Evolutionary conservation across 2,329 filamentous ascomycete species (phyloP).

Genomic region (Daldinia eschscholtzii): DNA sequence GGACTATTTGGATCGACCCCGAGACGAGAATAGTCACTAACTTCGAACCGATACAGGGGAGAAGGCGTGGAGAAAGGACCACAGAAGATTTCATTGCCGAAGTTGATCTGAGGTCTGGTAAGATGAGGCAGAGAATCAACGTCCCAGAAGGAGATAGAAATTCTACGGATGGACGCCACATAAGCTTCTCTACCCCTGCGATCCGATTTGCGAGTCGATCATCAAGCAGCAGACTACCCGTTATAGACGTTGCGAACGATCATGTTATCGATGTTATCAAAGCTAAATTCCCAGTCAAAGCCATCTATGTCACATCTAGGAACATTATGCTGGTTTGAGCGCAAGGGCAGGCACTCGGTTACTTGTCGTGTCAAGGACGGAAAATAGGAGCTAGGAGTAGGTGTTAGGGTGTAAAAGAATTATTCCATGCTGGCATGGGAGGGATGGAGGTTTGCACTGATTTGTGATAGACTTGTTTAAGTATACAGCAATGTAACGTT

Average conservation of each 20-base stretch:
- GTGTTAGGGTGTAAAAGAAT: constrained; percentile 14
- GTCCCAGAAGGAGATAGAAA: constrained; percentile 44
- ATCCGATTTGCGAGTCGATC: constrained; percentile 47
- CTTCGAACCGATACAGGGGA: constrained; percentile 36
- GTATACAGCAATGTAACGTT: constrained; percentile 23
- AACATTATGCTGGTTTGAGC: constrained; percentile 47
- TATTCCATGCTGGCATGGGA: constrained; percentile 22
- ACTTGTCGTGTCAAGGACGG: neutral
- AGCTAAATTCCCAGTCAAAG: constrained; percentile 42
- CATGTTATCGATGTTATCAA: constrained; percentile 43
- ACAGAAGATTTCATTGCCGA: constrained; percentile 48
- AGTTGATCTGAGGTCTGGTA: constrained; percentile 47
- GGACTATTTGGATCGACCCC: constrained; percentile 46
- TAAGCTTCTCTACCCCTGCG: constrained; percentile 46
- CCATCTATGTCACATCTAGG: constrained; percentile 46
- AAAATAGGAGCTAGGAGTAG: neutral
- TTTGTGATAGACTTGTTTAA: constrained; percentile 14
- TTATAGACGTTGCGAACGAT: constrained; percentile 44
- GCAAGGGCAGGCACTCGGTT: neutral
- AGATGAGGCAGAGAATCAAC: constrained; percentile 48
- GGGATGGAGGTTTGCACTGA: constrained; percentile 1
- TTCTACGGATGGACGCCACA: constrained; percentile 42
- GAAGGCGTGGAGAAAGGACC: constrained; percentile 22
- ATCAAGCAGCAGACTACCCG: constrained; percentile 45
- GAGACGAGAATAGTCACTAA: constrained; percentile 39